Conservation (phyloP, 306 rosid species). For the Hippophae tibetana region DNA sequence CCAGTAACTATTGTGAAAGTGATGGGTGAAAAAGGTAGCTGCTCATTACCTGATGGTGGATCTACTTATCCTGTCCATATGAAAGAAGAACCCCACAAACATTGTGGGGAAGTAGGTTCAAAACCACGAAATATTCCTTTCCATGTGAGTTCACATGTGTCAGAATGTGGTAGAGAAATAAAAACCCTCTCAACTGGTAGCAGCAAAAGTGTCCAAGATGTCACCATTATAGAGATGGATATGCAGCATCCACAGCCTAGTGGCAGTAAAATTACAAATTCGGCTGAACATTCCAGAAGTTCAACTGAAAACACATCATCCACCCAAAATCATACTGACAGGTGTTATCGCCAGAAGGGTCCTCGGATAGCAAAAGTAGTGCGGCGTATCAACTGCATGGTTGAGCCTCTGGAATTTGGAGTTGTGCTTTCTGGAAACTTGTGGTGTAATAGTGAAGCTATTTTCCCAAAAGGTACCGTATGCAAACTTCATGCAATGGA, state of each 20-base stretch:
- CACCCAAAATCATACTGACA: slow-evolving; percentile 17
- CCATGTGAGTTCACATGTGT: slow-evolving; percentile 22
- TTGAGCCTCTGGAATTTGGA: slow-evolving; percentile 56
- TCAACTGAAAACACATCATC: slow-evolving; percentile 11
- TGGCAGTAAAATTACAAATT: slow-evolving; percentile 37
- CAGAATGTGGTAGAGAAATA: slow-evolving; percentile 25
- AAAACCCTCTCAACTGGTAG: slow-evolving; percentile 23
- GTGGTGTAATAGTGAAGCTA: slow-evolving; percentile 60
- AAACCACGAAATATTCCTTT: slow-evolving; percentile 27
- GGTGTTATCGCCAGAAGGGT: slow-evolving; percentile 14
- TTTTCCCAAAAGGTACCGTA: slow-evolving; percentile 73
- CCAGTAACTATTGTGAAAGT: slow-evolving; percentile 40
- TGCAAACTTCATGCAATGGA: slow-evolving; percentile 1
- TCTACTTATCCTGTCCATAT: slow-evolving; percentile 25
- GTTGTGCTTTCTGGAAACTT: slow-evolving; percentile 52
- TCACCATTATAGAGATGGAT: slow-evolving; percentile 18
- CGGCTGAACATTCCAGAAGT: slow-evolving; percentile 42
- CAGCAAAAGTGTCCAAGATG: slow-evolving; percentile 20
- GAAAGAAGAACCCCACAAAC: slow-evolving; percentile 34
- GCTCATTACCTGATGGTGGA: slow-evolving; percentile 25
- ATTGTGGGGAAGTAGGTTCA: slow-evolving; percentile 29
- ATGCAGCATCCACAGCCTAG: slow-evolving; percentile 31
- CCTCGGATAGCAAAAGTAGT: slow-evolving; percentile 11
- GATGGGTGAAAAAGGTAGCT: slow-evolving; percentile 31
- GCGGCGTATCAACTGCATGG: slow-evolving; percentile 15